Conservation (phyloP, 768 basidiomycete genomes). For the Rhizopogon vinicolor region DNA sequence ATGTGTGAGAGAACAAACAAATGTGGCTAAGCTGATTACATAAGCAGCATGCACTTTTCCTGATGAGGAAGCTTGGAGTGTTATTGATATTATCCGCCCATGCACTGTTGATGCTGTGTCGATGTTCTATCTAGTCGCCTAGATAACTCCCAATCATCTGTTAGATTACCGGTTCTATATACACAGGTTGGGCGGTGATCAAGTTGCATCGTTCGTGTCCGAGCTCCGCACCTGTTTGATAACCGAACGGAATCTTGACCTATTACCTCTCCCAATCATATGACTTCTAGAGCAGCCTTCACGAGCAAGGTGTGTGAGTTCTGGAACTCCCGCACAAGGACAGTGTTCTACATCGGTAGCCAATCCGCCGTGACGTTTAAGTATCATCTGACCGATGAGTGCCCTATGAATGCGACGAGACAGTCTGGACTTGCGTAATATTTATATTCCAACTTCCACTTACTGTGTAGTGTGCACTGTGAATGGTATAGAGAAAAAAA, state of each 20-base stretch:
- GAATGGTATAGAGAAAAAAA: too few species aligned
- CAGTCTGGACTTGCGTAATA: too few species aligned
- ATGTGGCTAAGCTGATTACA: too few species aligned
- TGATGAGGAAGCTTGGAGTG: too few species aligned
- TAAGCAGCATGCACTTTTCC: too few species aligned
- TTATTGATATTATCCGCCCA: too few species aligned
- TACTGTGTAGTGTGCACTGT: too few species aligned
- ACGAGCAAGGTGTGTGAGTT: constrained; percentile 30
- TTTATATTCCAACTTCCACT: too few species aligned
- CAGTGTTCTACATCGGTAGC: constrained; percentile 47
- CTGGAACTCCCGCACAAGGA: constrained; percentile 37
- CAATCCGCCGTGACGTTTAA: constrained; percentile 35
- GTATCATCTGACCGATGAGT: constrained; percentile 15
- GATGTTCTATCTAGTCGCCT: too few species aligned
- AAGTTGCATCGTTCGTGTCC: constrained; percentile 28
- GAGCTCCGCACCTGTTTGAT: constrained; percentile 32
- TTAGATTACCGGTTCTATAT: not conserved
- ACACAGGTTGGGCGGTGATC: constrained; percentile 9
- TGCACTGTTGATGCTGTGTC: too few species aligned
- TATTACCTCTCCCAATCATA: constrained; percentile 31
- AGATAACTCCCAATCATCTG: too few species aligned
- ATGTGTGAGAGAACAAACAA: too few species aligned
- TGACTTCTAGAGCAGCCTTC: constrained; percentile 30
- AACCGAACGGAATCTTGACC: constrained; percentile 56
- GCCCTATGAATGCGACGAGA: not conserved